These are phyloP conservation scores for Cyclanthera cordifolia DNA, from an alignment of 306 rosid species.

Conservation along the genomic window DNA sequence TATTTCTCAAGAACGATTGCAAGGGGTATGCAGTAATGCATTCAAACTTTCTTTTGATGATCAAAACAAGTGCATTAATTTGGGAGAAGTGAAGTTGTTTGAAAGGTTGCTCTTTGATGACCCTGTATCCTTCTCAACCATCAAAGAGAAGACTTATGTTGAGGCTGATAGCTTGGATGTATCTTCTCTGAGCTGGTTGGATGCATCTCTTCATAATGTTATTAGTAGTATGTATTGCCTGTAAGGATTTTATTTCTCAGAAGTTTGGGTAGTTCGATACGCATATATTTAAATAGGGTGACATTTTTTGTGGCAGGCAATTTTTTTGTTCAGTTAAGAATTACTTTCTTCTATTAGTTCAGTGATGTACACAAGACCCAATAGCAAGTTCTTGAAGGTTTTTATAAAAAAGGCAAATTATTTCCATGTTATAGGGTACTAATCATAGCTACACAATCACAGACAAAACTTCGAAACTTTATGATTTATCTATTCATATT, in stretches of 20 bases:
- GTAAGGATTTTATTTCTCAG: constrained; percentile 10
- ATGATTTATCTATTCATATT: not conserved
- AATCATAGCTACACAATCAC: not conserved
- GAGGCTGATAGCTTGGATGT: constrained; percentile 35
- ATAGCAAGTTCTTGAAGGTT: not conserved
- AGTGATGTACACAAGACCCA: not conserved
- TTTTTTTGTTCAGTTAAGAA: not conserved
- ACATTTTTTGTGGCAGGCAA: not conserved
- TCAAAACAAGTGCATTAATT: constrained; percentile 22
- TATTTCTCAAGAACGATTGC: constrained; percentile 36
- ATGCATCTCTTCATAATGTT: constrained; percentile 54
- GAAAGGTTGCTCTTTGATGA: constrained; percentile 42
- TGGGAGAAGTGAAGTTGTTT: constrained; percentile 32
- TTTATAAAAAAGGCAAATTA: not conserved
- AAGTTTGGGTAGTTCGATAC: not conserved
- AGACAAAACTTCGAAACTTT: not conserved
- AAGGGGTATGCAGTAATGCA: constrained; percentile 31
- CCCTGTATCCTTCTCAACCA: constrained; percentile 44
- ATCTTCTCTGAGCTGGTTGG: constrained; percentile 71
- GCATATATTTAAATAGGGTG: not conserved
- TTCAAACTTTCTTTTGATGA: constrained; percentile 49
- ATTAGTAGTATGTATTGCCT: constrained; percentile 53
- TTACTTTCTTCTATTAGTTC: not conserved
- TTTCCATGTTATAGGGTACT: not conserved
- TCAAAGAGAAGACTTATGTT: constrained; percentile 37